Percentiles rank a stretch among this genome's conserved stretches.
Evolutionary conservation across 2,329 filamentous ascomycete genomes (phyloP).

Genomic region (Penicillium sp.): DNA sequence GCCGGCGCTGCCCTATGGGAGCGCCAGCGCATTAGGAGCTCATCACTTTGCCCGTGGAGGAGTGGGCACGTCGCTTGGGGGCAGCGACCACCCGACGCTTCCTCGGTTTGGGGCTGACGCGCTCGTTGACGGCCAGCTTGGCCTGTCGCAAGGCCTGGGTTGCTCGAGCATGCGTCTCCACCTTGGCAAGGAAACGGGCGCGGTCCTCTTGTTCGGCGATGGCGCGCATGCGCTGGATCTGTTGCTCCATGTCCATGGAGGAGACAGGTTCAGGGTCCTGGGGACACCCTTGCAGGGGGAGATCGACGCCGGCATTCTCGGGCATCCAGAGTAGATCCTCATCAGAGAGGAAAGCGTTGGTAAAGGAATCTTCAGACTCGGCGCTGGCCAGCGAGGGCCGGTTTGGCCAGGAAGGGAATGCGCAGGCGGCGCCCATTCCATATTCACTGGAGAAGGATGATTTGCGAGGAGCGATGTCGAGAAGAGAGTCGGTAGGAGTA

Average conservation of each 20-base stretch:
- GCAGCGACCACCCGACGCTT: slow-evolving; percentile 27
- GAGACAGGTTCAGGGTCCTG: slow-evolving; percentile 18
- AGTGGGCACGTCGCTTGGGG: slow-evolving; percentile 26
- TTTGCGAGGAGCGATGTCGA: slow-evolving; percentile 41
- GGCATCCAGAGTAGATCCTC: slow-evolving; percentile 38
- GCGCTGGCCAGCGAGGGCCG: slow-evolving; percentile 33
- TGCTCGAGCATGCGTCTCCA: slow-evolving; percentile 39
- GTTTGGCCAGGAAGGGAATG: slow-evolving; percentile 44
- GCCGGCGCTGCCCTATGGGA: slow-evolving; percentile 18
- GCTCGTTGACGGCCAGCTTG: slow-evolving; percentile 26
- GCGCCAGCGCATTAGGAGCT: neutral
- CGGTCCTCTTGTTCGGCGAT: slow-evolving; percentile 36
- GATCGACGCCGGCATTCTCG: slow-evolving; percentile 24
- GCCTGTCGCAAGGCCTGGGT: slow-evolving; percentile 36
- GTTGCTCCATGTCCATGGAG: slow-evolving; percentile 38
- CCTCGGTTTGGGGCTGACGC: slow-evolving; percentile 21
- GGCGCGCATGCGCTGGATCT: slow-evolving; percentile 34
- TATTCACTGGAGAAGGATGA: slow-evolving; percentile 38
- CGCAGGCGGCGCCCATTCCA: slow-evolving; percentile 39
- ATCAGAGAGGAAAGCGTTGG: slow-evolving; percentile 40
- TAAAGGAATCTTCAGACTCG: slow-evolving; percentile 29
- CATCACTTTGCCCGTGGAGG: slow-evolving; percentile 17
- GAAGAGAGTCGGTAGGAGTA: slow-evolving; percentile 34
- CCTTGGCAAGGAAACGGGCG: slow-evolving; percentile 37
- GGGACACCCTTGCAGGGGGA: slow-evolving; percentile 26